A percentile compares a stretch with the other conserved stretches of the same genome.
Evolutionary conservation across 345 rosid species (phyloP).

Genomic region (Salix brachista): DNA sequence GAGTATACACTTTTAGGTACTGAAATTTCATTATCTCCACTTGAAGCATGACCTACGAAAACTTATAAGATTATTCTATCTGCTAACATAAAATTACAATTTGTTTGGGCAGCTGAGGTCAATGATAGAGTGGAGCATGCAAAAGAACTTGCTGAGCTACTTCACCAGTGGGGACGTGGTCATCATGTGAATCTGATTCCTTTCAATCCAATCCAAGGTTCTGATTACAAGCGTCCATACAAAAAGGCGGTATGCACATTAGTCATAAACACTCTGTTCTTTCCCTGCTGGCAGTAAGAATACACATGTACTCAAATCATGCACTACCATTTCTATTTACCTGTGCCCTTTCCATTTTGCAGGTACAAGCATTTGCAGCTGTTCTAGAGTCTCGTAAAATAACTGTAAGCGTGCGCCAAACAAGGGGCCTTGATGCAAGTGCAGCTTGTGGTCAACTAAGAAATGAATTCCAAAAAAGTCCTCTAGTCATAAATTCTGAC

Average conservation of each 20-base stretch:
- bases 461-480: slow-evolving; percentile 87
- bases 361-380: slow-evolving; percentile 69
- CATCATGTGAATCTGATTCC: slow-evolving; percentile 92
- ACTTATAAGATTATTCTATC: background rate
- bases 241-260: slow-evolving; percentile 57
- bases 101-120: slow-evolving; percentile 68
- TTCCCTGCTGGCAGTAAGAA: background rate
- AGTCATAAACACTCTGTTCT: background rate
- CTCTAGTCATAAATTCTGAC: slow-evolving; percentile 41
- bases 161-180: slow-evolving; percentile 71
- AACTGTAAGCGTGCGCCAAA: slow-evolving; percentile 71
- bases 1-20: slow-evolving; percentile 93
- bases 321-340: slow-evolving; percentile 4
- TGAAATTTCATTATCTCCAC: slow-evolving; percentile 3
- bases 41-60: background rate
- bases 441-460: slow-evolving; percentile 99
- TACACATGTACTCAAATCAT: background rate
- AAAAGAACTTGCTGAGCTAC: slow-evolving; percentile 72
- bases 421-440: slow-evolving; percentile 89
- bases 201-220: slow-evolving; percentile 84
- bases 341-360: slow-evolving; percentile 3
- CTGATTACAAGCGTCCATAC: slow-evolving; percentile 75
- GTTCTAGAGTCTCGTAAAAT: slow-evolving; percentile 71
- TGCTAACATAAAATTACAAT: background rate
- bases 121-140: slow-evolving; percentile 82